phyloP scores from a whole-genome alignment of 2,329 filamentous ascomycete genomes.

The Alternaria brassicicola region DNA sequence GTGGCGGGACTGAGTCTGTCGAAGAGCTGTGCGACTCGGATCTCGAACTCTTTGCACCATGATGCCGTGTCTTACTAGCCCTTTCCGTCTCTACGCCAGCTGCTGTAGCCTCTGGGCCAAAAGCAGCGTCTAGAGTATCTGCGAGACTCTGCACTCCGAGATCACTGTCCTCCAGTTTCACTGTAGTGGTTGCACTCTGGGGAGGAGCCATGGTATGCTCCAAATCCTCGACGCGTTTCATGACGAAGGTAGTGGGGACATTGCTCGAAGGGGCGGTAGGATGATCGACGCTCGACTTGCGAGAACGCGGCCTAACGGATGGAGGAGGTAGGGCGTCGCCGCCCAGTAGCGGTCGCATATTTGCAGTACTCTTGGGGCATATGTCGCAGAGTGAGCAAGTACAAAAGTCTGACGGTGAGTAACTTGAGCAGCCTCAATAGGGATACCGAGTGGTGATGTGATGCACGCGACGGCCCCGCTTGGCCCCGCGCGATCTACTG shows the following conservation, averaged over 20 bases:
- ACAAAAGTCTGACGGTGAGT: neutral
- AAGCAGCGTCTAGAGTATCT: constrained; percentile 57
- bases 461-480: constrained; percentile 22
- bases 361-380: constrained; percentile 10
- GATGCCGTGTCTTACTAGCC: constrained; percentile 34
- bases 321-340: constrained; percentile 43
- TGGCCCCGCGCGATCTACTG: constrained; percentile 25
- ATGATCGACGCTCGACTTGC: constrained; percentile 49
- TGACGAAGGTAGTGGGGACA: constrained; percentile 64
- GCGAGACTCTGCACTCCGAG: constrained; percentile 65
- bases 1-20: constrained; percentile 20
- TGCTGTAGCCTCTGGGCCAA: constrained; percentile 37
- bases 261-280: constrained; percentile 35
- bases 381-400: neutral
- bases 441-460: constrained; percentile 15
- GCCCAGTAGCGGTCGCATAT: constrained; percentile 46
- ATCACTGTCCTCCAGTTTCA: constrained; percentile 50
- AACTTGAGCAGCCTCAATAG: constrained; percentile 10
- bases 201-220: constrained; percentile 48
- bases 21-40: constrained; percentile 32
- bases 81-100: constrained; percentile 33
- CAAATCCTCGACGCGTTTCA: constrained; percentile 60
- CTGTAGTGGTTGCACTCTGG: constrained; percentile 18
- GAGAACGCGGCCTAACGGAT: constrained; percentile 42
- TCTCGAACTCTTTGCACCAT: constrained; percentile 36